These are phyloP conservation scores for Trichosporon coremiiforme DNA, from an alignment of 1,284 basidiomycete species.

Conservation along the genomic window DNA sequence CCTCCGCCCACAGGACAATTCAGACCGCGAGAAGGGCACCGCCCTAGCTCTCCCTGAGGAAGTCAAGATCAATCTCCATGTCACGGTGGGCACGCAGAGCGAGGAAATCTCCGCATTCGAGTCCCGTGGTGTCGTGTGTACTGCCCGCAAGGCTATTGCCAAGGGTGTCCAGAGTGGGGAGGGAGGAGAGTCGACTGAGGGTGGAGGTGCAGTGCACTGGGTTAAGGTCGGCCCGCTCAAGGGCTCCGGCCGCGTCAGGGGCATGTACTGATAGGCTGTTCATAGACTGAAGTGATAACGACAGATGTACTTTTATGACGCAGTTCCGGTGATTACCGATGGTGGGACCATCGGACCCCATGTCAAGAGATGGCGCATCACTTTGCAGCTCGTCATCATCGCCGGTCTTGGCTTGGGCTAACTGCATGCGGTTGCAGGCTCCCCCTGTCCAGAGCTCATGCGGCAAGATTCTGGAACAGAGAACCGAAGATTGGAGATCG, in stretches of 20 bases:
- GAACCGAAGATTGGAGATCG: no score
- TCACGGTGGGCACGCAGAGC: constrained; percentile 80
- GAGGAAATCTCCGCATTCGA: constrained; percentile 68
- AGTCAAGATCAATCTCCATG: constrained; percentile 66
- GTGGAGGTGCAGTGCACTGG: constrained; percentile 44
- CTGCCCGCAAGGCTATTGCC: constrained; percentile 38
- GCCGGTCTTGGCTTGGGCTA: no score
- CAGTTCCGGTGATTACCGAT: background rate
- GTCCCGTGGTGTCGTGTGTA: constrained; percentile 45
- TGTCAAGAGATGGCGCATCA: no score
- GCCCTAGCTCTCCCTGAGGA: constrained; percentile 58
- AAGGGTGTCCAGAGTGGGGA: constrained; percentile 35
- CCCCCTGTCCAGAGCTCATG: no score
- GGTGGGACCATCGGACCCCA: no score
- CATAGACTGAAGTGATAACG: background rate
- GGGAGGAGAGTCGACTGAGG: constrained; percentile 38
- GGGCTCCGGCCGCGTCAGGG: constrained; percentile 41
- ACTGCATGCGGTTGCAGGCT: no score
- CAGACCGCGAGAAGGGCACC: constrained; percentile 23
- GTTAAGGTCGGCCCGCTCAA: constrained; percentile 32
- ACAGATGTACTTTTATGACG: constrained; percentile 2
- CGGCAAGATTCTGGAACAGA: no score
- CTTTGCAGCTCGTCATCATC: no score
- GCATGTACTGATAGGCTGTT: constrained; percentile 40
- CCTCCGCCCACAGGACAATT: constrained; percentile 59